phyloP scores from a whole-genome alignment of 768 basidiomycete species.

The Boletus rex-veris region DNA sequence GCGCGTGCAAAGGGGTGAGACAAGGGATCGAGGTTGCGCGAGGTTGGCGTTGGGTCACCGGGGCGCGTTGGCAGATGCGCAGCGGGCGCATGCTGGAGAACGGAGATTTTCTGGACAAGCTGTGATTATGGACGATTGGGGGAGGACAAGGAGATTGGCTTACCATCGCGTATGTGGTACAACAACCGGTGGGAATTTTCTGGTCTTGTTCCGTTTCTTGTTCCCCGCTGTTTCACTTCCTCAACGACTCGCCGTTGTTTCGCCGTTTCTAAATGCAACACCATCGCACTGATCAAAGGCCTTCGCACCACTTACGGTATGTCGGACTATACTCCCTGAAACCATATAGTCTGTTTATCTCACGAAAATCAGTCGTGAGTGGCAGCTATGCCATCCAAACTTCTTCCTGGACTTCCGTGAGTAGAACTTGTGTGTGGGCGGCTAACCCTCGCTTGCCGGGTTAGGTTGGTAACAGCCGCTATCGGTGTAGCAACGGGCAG shows the following conservation, averaged over 20 bases:
- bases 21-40: conserved; percentile 90
- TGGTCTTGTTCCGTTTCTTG: too few relatives aligned
- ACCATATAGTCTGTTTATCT: not conserved
- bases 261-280: not conserved
- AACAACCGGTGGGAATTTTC: conserved; percentile 3
- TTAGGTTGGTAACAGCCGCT: conserved; percentile 19
- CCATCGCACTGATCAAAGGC: not conserved
- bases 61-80: conserved; percentile 68
- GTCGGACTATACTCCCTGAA: too few relatives aligned
- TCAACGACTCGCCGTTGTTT: not conserved
- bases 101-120: conserved; percentile 69
- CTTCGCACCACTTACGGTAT: not conserved
- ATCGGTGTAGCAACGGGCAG: conserved; percentile 17
- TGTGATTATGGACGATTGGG: conserved; percentile 2
- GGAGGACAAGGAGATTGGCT: not conserved
- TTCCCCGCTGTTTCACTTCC: not conserved
- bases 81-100: conserved; percentile 79
- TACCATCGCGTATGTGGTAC: conserved; percentile 10
- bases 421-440: not conserved
- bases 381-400: not conserved
- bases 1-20: conserved; percentile 94
- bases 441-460: not conserved
- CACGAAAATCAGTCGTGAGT: not conserved
- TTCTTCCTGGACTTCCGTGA: not conserved
- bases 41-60: conserved; percentile 83